These are phyloP conservation scores for Westerdykella ornata DNA, from an alignment of 2,329 filamentous ascomycete species.

Conservation along the genomic window DNA sequence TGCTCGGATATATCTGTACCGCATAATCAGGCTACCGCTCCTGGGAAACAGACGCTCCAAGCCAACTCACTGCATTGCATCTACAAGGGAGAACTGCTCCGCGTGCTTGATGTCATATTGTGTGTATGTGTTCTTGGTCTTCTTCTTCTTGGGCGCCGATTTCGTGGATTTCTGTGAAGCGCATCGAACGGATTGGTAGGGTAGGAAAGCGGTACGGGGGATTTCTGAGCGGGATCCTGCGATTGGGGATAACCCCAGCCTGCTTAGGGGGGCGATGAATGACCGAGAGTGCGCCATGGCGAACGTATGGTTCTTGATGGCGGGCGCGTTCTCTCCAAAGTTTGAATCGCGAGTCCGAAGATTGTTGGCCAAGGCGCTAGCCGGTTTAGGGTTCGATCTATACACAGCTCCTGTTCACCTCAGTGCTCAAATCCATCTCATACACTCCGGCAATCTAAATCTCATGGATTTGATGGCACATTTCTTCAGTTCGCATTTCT, in stretches of 20 bases:
- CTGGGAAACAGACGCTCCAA: slow-evolving; percentile 2
- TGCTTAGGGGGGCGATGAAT: slow-evolving; percentile 30
- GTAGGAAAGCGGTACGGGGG: slow-evolving; percentile 20
- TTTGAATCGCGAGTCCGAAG: slow-evolving; percentile 17
- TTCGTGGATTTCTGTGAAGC: slow-evolving; percentile 38
- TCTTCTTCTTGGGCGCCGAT: slow-evolving; percentile 47
- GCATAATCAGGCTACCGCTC: not conserved
- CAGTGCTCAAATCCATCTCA: too few relatives aligned
- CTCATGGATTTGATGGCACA: too few relatives aligned
- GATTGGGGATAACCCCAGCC: slow-evolving; percentile 18
- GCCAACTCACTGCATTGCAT: slow-evolving; percentile 74
- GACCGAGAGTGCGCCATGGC: slow-evolving; percentile 33
- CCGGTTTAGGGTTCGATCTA: too few relatives aligned
- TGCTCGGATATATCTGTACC: slow-evolving; percentile 75
- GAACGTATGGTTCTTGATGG: slow-evolving; percentile 6
- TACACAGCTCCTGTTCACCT: too few relatives aligned
- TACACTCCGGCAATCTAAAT: too few relatives aligned
- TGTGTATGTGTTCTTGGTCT: slow-evolving; percentile 60
- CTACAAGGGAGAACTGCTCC: slow-evolving; percentile 73
- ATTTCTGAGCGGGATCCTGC: slow-evolving; percentile 13
- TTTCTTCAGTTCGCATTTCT: too few relatives aligned
- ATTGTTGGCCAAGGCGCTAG: not conserved
- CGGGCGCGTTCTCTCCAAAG: slow-evolving; percentile 10
- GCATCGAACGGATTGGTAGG: slow-evolving; percentile 37
- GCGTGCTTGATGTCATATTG: slow-evolving; percentile 57